These are phyloP conservation scores for Diaporthe ampelina DNA, from an alignment of 2,329 filamentous ascomycete species.

Conservation along the genomic window DNA sequence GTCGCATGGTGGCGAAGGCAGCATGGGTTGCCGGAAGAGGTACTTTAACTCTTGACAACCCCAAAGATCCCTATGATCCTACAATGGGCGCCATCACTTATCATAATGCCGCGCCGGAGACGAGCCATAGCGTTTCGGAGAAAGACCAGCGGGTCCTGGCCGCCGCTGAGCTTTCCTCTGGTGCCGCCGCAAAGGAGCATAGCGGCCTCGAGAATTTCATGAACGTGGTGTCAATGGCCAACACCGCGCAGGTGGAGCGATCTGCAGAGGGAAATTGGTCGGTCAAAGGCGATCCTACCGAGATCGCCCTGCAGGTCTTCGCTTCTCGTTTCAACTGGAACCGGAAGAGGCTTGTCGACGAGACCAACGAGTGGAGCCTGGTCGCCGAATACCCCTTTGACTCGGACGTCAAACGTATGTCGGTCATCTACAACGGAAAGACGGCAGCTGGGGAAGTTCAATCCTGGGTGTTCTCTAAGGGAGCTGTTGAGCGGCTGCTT, in stretches of 20 bases:
- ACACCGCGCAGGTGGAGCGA: background rate
- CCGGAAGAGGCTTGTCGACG: background rate
- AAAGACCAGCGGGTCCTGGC: background rate
- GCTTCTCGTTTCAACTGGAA: conserved; percentile 2
- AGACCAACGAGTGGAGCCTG: background rate
- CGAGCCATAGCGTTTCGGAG: background rate
- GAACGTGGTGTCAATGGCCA: conserved; percentile 2
- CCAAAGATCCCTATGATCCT: background rate
- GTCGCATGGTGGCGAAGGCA: background rate
- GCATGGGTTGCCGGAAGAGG: background rate
- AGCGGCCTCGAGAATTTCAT: background rate
- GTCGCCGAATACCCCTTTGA: background rate
- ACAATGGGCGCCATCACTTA: background rate
- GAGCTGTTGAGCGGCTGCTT: background rate
- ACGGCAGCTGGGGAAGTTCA: background rate
- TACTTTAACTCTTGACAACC: background rate
- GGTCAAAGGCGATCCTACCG: background rate
- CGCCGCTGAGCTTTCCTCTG: background rate
- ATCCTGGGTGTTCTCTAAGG: background rate
- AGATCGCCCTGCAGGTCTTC: background rate
- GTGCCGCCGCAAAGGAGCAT: background rate
- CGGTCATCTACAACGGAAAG: background rate
- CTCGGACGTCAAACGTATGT: background rate
- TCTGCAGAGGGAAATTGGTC: background rate
- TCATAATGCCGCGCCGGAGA: background rate